These are phyloP conservation scores for Phytopythium vexans DNA, from an alignment of 352 stramenopile genomes.

Conservation along the genomic window DNA sequence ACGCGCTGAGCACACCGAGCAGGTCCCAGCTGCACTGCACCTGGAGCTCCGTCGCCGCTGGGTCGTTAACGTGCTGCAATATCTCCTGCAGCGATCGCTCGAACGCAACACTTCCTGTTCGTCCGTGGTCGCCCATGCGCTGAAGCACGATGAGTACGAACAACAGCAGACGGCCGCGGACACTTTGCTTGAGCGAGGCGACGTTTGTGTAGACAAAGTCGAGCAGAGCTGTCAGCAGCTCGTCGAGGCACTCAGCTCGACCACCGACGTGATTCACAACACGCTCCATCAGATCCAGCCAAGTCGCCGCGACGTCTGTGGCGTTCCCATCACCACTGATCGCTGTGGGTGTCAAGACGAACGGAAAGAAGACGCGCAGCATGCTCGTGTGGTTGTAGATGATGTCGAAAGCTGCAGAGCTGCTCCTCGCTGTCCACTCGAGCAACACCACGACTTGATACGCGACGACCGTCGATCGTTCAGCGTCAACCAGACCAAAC, in stretches of 20 bases:
- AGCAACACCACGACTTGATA: constrained; percentile 29
- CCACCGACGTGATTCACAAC: background rate
- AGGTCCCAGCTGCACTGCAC: constrained; percentile 52
- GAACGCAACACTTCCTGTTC: constrained; percentile 43
- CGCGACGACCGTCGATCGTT: constrained; percentile 1
- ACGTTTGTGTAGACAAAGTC: constrained; percentile 42
- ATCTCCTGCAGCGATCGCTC: constrained; percentile 59
- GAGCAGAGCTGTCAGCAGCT: constrained; percentile 34
- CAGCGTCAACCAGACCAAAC: constrained; percentile 16
- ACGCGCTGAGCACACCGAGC: constrained; percentile 43
- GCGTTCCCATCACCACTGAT: background rate
- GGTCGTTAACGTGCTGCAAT: constrained; percentile 31
- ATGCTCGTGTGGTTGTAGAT: constrained; percentile 23
- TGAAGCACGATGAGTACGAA: constrained; percentile 55
- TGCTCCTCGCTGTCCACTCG: constrained; percentile 25
- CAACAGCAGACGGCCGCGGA: constrained; percentile 45
- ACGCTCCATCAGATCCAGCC: background rate
- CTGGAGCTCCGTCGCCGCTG: constrained; percentile 22
- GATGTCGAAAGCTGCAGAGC: constrained; percentile 19
- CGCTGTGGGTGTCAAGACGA: background rate
- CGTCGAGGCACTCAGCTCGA: constrained; percentile 16
- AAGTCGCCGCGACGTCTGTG: background rate
- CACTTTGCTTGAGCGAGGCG: constrained; percentile 21
- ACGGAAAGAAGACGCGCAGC: constrained; percentile 19
- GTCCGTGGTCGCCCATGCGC: constrained; percentile 42